Evolutionary conservation across 257 asterid genomes (phyloP), one percentile per base, ranked within the genome.

Genomic region (Osmanthus fragrans): DNA sequence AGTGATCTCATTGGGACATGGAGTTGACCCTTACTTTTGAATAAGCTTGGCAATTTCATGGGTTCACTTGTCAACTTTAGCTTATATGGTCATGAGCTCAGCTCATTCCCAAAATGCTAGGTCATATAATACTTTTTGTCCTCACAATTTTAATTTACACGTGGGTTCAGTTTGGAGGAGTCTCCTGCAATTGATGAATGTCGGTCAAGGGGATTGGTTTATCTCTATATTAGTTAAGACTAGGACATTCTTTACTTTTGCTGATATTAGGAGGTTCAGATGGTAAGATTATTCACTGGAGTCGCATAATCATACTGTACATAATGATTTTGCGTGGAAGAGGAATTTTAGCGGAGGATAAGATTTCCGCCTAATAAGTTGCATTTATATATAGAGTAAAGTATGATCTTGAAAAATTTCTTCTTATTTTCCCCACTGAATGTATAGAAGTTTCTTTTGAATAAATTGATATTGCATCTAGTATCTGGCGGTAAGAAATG

Each of bases 301-400:
- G 23, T 23, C 21, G 60, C 25, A 25, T 40, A 42, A 5, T 71
- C 15, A 37, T 66, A 19, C 67, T 4, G n/a, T 25, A 73, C 25
- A 29, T 56, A 51, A 39, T 78, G 49, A 27, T 74, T 82, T 37
- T 78, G 11, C 54, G 25, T 63, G 23, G 42, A 13, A 71, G 32
- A 27, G 40, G 42, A 58, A 68, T 39, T 2, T 47, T n/a, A 21
- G 21, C 2, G 45, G 70, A 71, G 29, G 32, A 30, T 36, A 40
- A 21, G 73, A 47, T 37, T 71, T 36, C 18, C 30, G 34, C 30
- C 49, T 64, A 45, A n/a, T 34, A 34, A 5, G 3, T 70, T 70
- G 12, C 15, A 34, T 10, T 32, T 36, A 8, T 37, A 37, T 4
- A 10, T 1, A 19, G 45, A 23, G 27, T 39, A 70, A 37, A n/a